Evolutionary conservation across 345 rosid species (phyloP), one percentile per base, ranked within the genome.

Genomic region (Kernera saxatilis): DNA sequence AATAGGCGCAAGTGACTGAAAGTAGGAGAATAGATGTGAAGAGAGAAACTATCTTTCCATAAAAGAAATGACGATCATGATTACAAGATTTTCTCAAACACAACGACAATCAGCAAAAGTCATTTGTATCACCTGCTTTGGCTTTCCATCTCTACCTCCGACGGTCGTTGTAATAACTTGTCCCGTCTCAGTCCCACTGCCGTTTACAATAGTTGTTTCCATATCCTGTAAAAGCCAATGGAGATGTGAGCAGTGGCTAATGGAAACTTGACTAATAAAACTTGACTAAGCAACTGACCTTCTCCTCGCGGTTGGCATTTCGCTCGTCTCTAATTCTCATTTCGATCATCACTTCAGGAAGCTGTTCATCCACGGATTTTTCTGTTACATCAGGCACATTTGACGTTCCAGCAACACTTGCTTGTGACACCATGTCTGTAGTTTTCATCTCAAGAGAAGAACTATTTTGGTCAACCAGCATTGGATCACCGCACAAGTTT

Each of bases 171-270:
- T 77, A 72, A 95, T 88, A 54, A 90, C 81, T 43, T 92, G 98
- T 15, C 98, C 99, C 5, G 97, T 77, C 76, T 88, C 98, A 3
- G 97, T 80, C 60, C 98, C 97, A 64, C 82, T 81, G 63, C 96
- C 97, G 23, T 77, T 85, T 57, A 95, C 84, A 78, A 86, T 14
- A 37, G 84, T 63, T 44, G 94, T 76, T 55, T 86, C 98, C 76
- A 75, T 68, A 49, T 85, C 97, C 97, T 92, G 67, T 27, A 39
- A 6, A 48, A 71, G 35, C 53, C 52, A 73, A 68, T n/a, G 21
- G 49, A 61, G 25, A 53, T 60, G 21, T 59, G 36, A 67, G 39
- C 36, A 40, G 8, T 0, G 8, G 63, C 5, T 3, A 69, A 52
- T 17, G 17, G 17, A 14, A n/a, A n/a, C n/a, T n/a, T n/a, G n/a